A percentile compares a stretch with the other conserved stretches of the same genome.
These are phyloP conservation scores for Scheffersomyces ergatensis DNA, from an alignment of 805 yeast genomes.

Conservation along the genomic window DNA sequence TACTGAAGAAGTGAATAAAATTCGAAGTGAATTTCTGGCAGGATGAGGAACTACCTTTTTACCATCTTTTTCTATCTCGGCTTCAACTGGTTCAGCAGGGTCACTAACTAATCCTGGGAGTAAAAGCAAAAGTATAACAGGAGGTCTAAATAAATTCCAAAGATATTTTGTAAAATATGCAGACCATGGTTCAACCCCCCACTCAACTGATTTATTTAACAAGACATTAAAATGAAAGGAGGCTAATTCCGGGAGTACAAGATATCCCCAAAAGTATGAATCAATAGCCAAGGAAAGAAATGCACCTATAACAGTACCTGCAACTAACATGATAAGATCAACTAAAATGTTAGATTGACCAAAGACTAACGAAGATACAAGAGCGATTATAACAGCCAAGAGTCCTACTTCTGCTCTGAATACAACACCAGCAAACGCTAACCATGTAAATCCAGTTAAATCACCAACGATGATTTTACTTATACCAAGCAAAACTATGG, in stretches of 20 bases:
- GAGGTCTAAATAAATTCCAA: constrained; percentile 35
- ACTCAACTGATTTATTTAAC: constrained; percentile 66
- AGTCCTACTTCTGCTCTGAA: constrained; percentile 72
- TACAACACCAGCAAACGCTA: constrained; percentile 62
- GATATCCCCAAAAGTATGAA: constrained; percentile 68
- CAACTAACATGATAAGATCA: constrained; percentile 35
- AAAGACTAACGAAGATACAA: constrained; percentile 42
- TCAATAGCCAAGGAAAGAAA: constrained; percentile 53
- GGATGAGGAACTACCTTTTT: constrained; percentile 21
- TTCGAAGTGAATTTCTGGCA: constrained; percentile 35
- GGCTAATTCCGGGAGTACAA: constrained; percentile 69
- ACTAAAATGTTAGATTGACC: constrained; percentile 44
- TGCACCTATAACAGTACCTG: constrained; percentile 56
- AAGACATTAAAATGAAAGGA: constrained; percentile 75
- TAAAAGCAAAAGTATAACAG: constrained; percentile 41
- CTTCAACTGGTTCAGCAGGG: constrained; percentile 30
- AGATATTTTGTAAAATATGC: constrained; percentile 62
- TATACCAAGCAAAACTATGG: constrained; percentile 60
- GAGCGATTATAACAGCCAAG: constrained; percentile 46
- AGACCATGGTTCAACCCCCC: constrained; percentile 81
- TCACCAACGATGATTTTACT: constrained; percentile 50
- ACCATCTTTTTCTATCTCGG: constrained; percentile 17
- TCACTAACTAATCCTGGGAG: constrained; percentile 43
- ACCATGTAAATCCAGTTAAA: constrained; percentile 44
- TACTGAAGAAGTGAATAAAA: constrained; percentile 50